Evolutionary conservation across 1,284 basidiomycete species (phyloP).

Genomic region (Hemileia vastatrix): DNA sequence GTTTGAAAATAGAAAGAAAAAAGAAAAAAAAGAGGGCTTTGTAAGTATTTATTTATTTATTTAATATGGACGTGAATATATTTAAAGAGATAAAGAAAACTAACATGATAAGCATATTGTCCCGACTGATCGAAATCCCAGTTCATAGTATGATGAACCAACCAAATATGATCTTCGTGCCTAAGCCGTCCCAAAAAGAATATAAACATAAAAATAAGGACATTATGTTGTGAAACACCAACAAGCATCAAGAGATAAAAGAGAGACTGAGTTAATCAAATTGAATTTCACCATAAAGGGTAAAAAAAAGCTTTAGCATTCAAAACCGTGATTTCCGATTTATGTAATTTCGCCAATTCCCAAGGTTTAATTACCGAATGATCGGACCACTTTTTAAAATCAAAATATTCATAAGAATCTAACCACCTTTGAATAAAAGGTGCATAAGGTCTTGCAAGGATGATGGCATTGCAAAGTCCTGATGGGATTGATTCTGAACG

Average conservation of each 20-base stretch:
- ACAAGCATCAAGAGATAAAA: not conserved
- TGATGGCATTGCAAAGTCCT: slow-evolving; percentile 49
- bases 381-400: slow-evolving; percentile 45
- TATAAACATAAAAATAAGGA: not conserved
- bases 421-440: slow-evolving; percentile 46
- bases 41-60: too few species aligned
- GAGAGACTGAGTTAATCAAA: too few species aligned
- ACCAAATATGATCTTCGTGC: slow-evolving; percentile 20
- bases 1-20: not conserved
- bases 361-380: slow-evolving; percentile 45
- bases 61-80: too few species aligned
- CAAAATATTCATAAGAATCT: slow-evolving; percentile 46
- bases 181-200: not conserved
- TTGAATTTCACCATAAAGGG: slow-evolving; percentile 47
- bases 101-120: slow-evolving; percentile 15
- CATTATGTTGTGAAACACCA: not conserved
- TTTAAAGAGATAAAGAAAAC: not conserved
- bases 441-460: slow-evolving; percentile 46
- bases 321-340: slow-evolving; percentile 48
- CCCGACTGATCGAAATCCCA: slow-evolving; percentile 18
- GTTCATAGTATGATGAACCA: slow-evolving; percentile 11
- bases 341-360: slow-evolving; percentile 45
- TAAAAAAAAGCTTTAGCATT: slow-evolving; percentile 49
- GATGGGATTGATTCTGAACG: slow-evolving; percentile 40
- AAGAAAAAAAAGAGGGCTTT: not conserved